phyloP scores from a whole-genome alignment of 2,329 filamentous ascomycete species.

The Hymenotorrendiella dingleyae region DNA sequence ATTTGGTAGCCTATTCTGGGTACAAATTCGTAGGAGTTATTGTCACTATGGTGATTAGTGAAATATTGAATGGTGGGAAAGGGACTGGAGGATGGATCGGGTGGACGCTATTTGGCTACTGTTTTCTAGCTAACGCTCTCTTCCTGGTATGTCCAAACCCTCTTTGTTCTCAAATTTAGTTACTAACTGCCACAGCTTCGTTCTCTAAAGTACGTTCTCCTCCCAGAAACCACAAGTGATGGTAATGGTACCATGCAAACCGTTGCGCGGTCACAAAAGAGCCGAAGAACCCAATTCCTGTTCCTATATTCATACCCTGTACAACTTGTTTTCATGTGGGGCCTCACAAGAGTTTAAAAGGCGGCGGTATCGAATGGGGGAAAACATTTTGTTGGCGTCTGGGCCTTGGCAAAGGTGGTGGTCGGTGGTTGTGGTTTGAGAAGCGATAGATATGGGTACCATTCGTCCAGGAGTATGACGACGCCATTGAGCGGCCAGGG shows the following conservation, averaged over 20 bases:
- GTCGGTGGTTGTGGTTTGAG: background rate
- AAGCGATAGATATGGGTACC: background rate
- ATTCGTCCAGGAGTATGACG: too few relatives aligned
- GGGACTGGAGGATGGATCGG: slow-evolving; percentile 84
- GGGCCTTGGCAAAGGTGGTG: slow-evolving; percentile 6
- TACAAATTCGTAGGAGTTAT: slow-evolving; percentile 99
- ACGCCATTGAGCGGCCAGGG: too few relatives aligned
- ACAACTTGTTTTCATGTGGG: slow-evolving; percentile 93
- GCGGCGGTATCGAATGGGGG: slow-evolving; percentile 3
- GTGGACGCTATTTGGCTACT: slow-evolving; percentile 86
- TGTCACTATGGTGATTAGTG: slow-evolving; percentile 72
- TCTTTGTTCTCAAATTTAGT: background rate
- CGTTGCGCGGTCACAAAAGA: slow-evolving; percentile 79
- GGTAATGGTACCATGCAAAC: slow-evolving; percentile 56
- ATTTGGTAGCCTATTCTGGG: slow-evolving; percentile 91
- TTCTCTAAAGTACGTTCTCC: slow-evolving; percentile 89
- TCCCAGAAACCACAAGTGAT: slow-evolving; percentile 72
- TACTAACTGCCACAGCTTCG: slow-evolving; percentile 58
- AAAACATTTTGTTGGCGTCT: slow-evolving; percentile 21
- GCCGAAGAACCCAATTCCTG: slow-evolving; percentile 83
- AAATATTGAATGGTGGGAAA: slow-evolving; percentile 69
- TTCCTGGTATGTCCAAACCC: slow-evolving; percentile 64
- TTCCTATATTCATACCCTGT: slow-evolving; percentile 93
- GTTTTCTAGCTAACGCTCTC: slow-evolving; percentile 88
- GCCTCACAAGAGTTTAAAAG: slow-evolving; percentile 41